Conservation (phyloP, 1,139 yeast genomes). For the Debaryomycetaceae sp. region DNA sequence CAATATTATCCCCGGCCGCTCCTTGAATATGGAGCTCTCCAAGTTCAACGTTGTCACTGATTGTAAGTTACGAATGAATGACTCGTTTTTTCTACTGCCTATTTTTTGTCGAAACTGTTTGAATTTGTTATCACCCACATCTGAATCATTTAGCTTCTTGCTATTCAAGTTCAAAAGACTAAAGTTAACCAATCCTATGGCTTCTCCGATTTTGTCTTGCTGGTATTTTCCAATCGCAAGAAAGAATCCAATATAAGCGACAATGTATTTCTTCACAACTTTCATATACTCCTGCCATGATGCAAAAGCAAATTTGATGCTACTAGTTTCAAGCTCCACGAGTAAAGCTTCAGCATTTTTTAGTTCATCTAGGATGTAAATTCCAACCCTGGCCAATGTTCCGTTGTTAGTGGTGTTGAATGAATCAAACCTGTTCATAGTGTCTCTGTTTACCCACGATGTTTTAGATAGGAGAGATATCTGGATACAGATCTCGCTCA, state of each 20-base stretch:
- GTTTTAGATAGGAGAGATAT: constrained; percentile 40
- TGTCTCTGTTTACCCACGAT: constrained; percentile 36
- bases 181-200: constrained; percentile 41
- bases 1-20: constrained; percentile 32
- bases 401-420: constrained; percentile 36
- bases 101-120: constrained; percentile 25
- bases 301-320: constrained; percentile 13
- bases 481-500: constrained; percentile 33
- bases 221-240: constrained; percentile 43
- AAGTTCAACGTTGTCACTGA: constrained; percentile 37
- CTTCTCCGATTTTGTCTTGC: constrained; percentile 38
- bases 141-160: constrained; percentile 19
- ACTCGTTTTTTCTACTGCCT: constrained; percentile 27
- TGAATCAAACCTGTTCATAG: constrained; percentile 25
- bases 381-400: constrained; percentile 41
- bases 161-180: constrained; percentile 39
- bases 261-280: constrained; percentile 32
- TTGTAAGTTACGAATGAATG: constrained; percentile 27
- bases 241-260: constrained; percentile 43
- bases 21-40: constrained; percentile 34
- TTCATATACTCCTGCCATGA: constrained; percentile 35
- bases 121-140: constrained; percentile 12
- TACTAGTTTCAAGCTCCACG: constrained; percentile 8
- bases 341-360: constrained; percentile 17
- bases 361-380: constrained; percentile 35